Conservation (phyloP, 2,329 filamentous ascomycete species). For the Sphaerostilbella broomeana region DNA sequence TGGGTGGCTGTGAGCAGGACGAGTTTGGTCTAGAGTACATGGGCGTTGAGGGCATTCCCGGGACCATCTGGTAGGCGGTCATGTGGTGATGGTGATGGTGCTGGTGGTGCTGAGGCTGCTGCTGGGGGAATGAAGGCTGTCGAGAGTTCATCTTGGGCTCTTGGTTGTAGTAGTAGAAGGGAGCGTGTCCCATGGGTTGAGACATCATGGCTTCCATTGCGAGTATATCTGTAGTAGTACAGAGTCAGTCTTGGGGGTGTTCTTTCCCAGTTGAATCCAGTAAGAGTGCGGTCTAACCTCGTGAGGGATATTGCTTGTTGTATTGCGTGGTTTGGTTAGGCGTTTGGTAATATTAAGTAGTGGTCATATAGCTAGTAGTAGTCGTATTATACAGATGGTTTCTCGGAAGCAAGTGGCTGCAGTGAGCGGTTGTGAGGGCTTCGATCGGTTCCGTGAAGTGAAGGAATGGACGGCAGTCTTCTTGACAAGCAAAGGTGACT, state of each 20-base stretch:
- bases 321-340: not conserved
- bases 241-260: constrained; percentile 4
- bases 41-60: constrained; percentile 55
- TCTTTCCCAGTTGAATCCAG: too few species aligned
- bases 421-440: constrained; percentile 14
- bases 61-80: constrained; percentile 38
- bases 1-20: constrained; percentile 56
- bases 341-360: constrained; percentile 7
- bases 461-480: constrained; percentile 43
- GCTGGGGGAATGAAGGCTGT: constrained; percentile 64
- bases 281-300: constrained; percentile 8
- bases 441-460: constrained; percentile 16
- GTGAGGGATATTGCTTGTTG: too few species aligned
- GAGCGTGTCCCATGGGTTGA: constrained; percentile 61
- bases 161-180: constrained; percentile 83
- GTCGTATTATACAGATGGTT: constrained; percentile 12
- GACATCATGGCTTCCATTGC: constrained; percentile 59
- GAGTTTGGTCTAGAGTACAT: constrained; percentile 60
- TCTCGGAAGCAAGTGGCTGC: constrained; percentile 9
- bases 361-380: constrained; percentile 5
- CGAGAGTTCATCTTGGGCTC: constrained; percentile 66
- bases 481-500: constrained; percentile 26
- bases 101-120: too few species aligned
- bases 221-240: constrained; percentile 10
- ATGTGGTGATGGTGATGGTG: too few species aligned